phyloP scores from a whole-genome alignment of 306 rosid species.

The Oemleria cerasiformis region DNA sequence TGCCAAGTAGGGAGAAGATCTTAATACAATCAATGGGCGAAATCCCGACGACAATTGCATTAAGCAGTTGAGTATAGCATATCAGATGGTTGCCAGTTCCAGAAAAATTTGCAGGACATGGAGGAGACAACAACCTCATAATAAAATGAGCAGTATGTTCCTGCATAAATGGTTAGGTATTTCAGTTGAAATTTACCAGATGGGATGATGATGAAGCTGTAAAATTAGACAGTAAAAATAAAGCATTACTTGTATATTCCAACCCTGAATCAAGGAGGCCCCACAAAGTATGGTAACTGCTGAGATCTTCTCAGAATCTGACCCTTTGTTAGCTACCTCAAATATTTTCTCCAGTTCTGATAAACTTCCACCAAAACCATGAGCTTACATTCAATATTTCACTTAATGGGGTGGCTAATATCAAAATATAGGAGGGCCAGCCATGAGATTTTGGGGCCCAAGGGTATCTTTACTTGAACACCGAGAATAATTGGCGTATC shows the following conservation, averaged over 20 bases:
- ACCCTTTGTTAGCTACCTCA: constrained; percentile 76
- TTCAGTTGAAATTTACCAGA: neutral
- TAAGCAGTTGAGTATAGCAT: constrained; percentile 69
- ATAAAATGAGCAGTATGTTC: constrained; percentile 84
- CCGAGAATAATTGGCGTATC: constrained; percentile 34
- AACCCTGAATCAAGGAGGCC: constrained; percentile 84
- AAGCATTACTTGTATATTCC: constrained; percentile 82
- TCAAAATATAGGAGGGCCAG: constrained; percentile 17
- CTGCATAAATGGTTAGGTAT: constrained; percentile 43
- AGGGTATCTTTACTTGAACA: neutral
- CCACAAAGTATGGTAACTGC: constrained; percentile 93
- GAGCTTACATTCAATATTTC: constrained; percentile 78
- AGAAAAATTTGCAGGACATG: constrained; percentile 53
- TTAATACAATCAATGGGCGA: constrained; percentile 79
- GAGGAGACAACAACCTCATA: constrained; percentile 80
- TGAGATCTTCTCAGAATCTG: constrained; percentile 84
- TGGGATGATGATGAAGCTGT: neutral
- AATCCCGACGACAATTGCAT: constrained; percentile 69
- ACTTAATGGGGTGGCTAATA: constrained; percentile 3
- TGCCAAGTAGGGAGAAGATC: constrained; percentile 84
- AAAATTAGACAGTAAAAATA: neutral
- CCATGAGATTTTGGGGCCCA: constrained; percentile 10
- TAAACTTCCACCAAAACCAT: constrained; percentile 97
- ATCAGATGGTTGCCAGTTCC: constrained; percentile 71
- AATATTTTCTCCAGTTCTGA: constrained; percentile 88